Evolutionary conservation across 1,284 basidiomycete species (phyloP).

Genomic region (Athelia psychrophila): DNA sequence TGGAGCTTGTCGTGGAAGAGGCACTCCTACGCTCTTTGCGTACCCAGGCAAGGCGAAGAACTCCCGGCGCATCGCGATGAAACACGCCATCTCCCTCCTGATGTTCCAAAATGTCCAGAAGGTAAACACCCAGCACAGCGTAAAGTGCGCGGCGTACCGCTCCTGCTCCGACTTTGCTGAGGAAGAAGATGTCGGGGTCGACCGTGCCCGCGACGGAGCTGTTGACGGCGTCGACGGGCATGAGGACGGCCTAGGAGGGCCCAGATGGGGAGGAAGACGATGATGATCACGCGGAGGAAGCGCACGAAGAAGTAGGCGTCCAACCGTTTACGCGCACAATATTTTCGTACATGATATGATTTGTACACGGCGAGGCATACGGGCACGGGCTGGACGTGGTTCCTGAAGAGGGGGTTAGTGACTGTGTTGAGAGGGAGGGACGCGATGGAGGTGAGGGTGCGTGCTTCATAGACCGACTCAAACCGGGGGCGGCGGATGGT

Average conservation of each 20-base stretch:
- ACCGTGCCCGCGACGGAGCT: conserved; percentile 44
- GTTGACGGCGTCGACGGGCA: conserved; percentile 65
- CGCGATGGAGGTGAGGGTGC: conserved; percentile 43
- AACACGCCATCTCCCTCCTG: conserved; percentile 77
- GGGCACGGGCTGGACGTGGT: conserved; percentile 38
- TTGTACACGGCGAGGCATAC: conserved; percentile 61
- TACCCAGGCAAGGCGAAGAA: conserved; percentile 81
- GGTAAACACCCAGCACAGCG: conserved; percentile 75
- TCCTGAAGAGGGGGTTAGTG: conserved; percentile 5
- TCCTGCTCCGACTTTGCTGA: conserved; percentile 73
- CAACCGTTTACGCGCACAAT: conserved; percentile 66
- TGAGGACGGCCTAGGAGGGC: conserved; percentile 66
- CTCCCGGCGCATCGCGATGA: conserved; percentile 78
- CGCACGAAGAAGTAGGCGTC: conserved; percentile 95
- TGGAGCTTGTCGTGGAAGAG: too few species aligned
- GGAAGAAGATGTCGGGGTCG: conserved; percentile 76
- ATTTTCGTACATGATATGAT: conserved; percentile 35
- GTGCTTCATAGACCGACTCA: conserved; percentile 78
- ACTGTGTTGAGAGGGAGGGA: conserved; percentile 49
- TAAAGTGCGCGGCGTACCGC: conserved; percentile 76
- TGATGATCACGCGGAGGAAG: conserved; percentile 80
- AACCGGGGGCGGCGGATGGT: not conserved
- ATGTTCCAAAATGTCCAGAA: conserved; percentile 86
- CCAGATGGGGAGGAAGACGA: conserved; percentile 84
- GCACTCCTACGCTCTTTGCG: too few species aligned